Evolutionary conservation across 2,329 filamentous ascomycete species (phyloP), one percentile per base, ranked within the genome.

Genomic region (Thielaviopsis ethacetica): DNA sequence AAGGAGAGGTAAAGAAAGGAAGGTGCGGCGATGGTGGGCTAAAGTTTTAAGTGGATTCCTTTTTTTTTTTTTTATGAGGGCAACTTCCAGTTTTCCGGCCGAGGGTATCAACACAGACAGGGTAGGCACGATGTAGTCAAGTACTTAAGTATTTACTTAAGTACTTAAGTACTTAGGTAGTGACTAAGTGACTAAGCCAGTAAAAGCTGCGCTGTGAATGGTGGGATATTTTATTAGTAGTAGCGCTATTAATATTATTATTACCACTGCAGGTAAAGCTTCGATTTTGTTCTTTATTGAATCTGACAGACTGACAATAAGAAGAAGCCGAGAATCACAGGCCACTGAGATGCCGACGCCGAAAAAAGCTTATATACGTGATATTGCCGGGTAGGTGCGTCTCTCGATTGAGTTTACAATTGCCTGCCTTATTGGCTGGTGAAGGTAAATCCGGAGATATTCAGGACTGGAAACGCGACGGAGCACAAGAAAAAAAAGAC

Each of bases 31-130:
- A 38, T 21, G n/a, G n/a, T n/a, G n/a, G n/a, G n/a, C n/a, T n/a
- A n/a, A n/a, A n/a, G n/a, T n/a, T 21, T 49, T 44, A 47, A 56
- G 54, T 44, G 54, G 44, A 7, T n/a, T n/a, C n/a, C 49, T 26
- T 50, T 44, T 47, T 17, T 22, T 21, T 41, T 26, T 49, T 49
- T 49, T 44, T 34, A 21, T 15, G 34, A 22, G 22, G 34, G 22
- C 22, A 41, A 44, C 54, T 59, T 59, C 58, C 58, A 51, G 26
- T 56, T 27, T 59, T 59, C 58, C 58, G 58, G 58, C 58, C 58
- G 58, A 59, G 58, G 58, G 24, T 56, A 50, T n/a, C n/a, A n/a
- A n/a, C n/a, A n/a, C n/a, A n/a, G n/a, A n/a, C n/a, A n/a, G n/a
- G n/a, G n/a, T n/a, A n/a, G n/a, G n/a, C n/a, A n/a, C n/a, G n/a